These are phyloP conservation scores for Pythium graminicola DNA, from an alignment of 352 stramenopile species.

Conservation along the genomic window DNA sequence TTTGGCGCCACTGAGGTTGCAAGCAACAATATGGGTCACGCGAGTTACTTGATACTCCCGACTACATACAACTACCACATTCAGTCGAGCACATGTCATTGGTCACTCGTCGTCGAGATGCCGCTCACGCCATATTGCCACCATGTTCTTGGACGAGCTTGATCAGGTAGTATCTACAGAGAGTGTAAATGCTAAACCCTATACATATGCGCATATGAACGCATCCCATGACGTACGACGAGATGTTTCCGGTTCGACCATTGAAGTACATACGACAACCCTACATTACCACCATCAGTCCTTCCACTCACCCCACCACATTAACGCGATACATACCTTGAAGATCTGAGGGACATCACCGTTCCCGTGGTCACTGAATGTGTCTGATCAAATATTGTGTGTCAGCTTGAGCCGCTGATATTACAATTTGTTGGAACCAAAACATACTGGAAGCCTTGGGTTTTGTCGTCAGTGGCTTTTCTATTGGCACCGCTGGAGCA, in stretches of 20 bases:
- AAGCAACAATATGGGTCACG: slow-evolving; percentile 79
- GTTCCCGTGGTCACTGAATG: slow-evolving; percentile 5
- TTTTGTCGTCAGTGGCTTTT: not conserved
- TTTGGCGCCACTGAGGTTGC: slow-evolving; percentile 70
- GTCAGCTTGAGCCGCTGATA: too few relatives aligned
- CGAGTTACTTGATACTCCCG: slow-evolving; percentile 29
- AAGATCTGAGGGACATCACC: slow-evolving; percentile 34
- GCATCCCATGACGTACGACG: slow-evolving; percentile 35
- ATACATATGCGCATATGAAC: too few relatives aligned
- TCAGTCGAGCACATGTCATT: too few relatives aligned
- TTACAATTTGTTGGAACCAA: too few relatives aligned
- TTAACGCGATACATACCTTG: slow-evolving; percentile 25
- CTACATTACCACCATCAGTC: too few relatives aligned
- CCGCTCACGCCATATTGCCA: slow-evolving; percentile 48
- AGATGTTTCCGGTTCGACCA: slow-evolving; percentile 71
- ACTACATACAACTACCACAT: too few relatives aligned
- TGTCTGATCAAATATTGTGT: too few relatives aligned
- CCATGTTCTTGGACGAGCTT: slow-evolving; percentile 77
- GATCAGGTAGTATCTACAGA: slow-evolving; percentile 62
- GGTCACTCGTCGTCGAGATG: too few relatives aligned
- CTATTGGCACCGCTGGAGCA: not conserved
- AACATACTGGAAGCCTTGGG: slow-evolving; percentile 1
- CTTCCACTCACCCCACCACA: not conserved
- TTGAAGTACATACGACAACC: slow-evolving; percentile 79
- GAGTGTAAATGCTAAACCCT: not conserved